phyloP scores from a whole-genome alignment of 345 rosid species.

The Populus deltoides region DNA sequence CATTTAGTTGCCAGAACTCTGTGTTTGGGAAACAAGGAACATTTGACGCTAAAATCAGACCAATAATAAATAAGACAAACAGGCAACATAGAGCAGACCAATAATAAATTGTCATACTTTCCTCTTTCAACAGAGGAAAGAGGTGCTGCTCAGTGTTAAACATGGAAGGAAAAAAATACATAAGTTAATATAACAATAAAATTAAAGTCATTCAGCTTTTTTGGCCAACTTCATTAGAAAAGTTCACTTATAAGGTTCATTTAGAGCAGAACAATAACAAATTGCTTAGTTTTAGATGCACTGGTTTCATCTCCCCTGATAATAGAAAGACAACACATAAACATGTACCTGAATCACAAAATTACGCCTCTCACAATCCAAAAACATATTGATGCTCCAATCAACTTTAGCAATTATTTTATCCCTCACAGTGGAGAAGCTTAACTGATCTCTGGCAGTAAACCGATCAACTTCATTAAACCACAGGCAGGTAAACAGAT shows the following conservation, averaged over 20 bases:
- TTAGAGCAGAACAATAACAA: neutral
- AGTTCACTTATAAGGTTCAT: neutral
- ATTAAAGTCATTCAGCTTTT: neutral
- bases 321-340: neutral
- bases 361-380: constrained; percentile 92
- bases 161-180: too few species aligned
- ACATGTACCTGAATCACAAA: constrained; percentile 76
- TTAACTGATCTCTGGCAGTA: constrained; percentile 86
- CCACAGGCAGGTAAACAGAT: constrained; percentile 86
- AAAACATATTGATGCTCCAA: constrained; percentile 74
- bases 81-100: neutral
- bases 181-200: neutral
- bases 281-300: neutral
- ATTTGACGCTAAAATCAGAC: too few species aligned
- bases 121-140: neutral
- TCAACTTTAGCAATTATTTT: constrained; percentile 62
- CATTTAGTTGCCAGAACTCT: neutral
- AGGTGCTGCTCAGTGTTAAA: neutral
- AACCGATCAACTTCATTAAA: constrained; percentile 90
- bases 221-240: neutral
- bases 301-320: neutral
- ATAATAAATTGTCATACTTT: neutral
- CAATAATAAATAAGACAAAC: neutral
- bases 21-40: neutral
- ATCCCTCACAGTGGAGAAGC: constrained; percentile 86